A percentile compares a stretch with the other conserved stretches of the same genome.
phyloP scores from a whole-genome alignment of 2,329 filamentous ascomycete genomes.

The Aspergillus transmontanensis region DNA sequence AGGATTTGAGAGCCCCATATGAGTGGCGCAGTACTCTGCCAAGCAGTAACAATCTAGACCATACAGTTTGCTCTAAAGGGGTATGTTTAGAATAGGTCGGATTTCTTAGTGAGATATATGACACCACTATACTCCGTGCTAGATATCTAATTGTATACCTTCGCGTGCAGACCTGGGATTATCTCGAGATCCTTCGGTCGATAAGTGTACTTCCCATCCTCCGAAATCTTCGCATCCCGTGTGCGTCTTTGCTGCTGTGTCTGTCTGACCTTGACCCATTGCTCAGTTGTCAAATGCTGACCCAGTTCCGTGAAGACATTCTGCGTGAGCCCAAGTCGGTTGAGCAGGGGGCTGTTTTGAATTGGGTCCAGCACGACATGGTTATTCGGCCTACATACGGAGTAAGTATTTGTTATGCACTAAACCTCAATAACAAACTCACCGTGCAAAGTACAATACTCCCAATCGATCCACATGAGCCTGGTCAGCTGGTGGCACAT shows the following conservation, averaged over 20 bases:
- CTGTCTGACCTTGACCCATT: constrained; percentile 46
- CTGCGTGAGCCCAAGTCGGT: constrained; percentile 38
- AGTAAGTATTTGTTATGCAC: rapidly evolving
- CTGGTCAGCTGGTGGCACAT: constrained; percentile 53
- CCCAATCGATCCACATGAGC: constrained; percentile 47
- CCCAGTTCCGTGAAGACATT: constrained; percentile 46
- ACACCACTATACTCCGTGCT: not conserved
- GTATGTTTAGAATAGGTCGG: too few relatives aligned
- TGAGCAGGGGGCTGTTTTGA: constrained; percentile 40
- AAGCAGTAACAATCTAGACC: too few relatives aligned
- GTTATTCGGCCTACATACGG: constrained; percentile 41
- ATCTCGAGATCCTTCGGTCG: constrained; percentile 44
- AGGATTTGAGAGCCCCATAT: too few relatives aligned
- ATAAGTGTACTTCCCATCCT: constrained; percentile 41
- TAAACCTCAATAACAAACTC: not conserved
- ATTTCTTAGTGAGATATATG: not conserved
- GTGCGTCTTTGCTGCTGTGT: constrained; percentile 47
- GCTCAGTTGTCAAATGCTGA: constrained; percentile 43
- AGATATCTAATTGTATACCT: constrained; percentile 38
- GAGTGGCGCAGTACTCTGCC: too few relatives aligned
- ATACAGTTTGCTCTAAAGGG: too few relatives aligned
- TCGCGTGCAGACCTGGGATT: constrained; percentile 44
- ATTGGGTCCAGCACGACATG: constrained; percentile 44
- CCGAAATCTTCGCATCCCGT: constrained; percentile 35
- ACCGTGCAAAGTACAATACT: constrained; percentile 51